These are phyloP conservation scores for Teunomyces funiuensis DNA, from an alignment of 805 yeast species.

Conservation along the genomic window DNA sequence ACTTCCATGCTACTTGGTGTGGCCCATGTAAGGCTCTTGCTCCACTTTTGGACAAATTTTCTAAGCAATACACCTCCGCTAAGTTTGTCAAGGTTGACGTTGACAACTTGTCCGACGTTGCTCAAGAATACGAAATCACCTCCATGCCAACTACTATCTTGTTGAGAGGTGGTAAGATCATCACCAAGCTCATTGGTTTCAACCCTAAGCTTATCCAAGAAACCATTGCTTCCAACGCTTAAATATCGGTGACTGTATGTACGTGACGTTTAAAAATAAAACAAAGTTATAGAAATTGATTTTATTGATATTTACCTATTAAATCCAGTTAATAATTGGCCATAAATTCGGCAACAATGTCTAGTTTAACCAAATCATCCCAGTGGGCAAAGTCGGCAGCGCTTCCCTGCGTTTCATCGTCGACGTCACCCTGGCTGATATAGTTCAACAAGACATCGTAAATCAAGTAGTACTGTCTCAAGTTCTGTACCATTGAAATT, in stretches of 20 bases:
- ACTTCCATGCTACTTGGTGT: conserved; percentile 97
- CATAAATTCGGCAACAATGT: conserved; percentile 11
- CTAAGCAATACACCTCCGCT: conserved; percentile 62
- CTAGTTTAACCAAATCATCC: conserved; percentile 11
- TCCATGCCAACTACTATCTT: conserved; percentile 66
- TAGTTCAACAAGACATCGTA: conserved; percentile 40
- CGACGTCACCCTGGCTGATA: conserved; percentile 10
- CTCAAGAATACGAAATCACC: conserved; percentile 59
- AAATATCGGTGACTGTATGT: conserved; percentile 17
- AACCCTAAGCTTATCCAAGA: conserved; percentile 81
- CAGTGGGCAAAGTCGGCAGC: conserved; percentile 3
- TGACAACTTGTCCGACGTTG: conserved; percentile 76
- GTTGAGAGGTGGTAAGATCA: conserved; percentile 79
- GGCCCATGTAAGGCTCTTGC: conserved; percentile 99
- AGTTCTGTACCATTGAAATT: conserved; percentile 58
- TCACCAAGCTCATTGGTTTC: conserved; percentile 85
- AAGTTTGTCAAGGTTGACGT: conserved; percentile 90
- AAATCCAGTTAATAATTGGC: conserved; percentile 4
- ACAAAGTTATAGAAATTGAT: neutral
- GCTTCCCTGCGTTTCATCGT: conserved; percentile 4
- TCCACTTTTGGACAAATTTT: conserved; percentile 84
- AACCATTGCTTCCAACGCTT: conserved; percentile 55
- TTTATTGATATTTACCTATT: neutral
- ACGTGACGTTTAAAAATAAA: neutral
- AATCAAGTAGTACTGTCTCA: conserved; percentile 52